These are phyloP conservation scores for Platanthera guangdongensis DNA, from an alignment of 106 monocot genomes.

Conservation along the genomic window DNA sequence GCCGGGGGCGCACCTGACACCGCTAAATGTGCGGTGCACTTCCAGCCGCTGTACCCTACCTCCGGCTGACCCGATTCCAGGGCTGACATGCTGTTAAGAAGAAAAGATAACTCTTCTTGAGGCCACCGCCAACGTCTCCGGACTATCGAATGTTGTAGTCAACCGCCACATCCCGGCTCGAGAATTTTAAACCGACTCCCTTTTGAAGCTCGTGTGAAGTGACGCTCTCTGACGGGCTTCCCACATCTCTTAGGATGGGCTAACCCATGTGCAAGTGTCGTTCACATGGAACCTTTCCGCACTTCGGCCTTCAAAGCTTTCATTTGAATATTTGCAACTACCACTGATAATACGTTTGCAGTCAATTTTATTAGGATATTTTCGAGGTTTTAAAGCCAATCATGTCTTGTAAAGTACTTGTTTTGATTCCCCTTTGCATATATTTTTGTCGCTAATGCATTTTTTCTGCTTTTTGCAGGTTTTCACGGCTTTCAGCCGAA, in stretches of 20 bases:
- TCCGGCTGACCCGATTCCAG: slow-evolving; percentile 15
- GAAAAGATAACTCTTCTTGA: slow-evolving; percentile 29
- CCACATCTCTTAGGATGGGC: slow-evolving; percentile 17
- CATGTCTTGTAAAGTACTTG: too few species aligned
- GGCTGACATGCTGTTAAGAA: slow-evolving; percentile 14
- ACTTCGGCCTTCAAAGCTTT: too few species aligned
- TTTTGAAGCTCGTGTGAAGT: slow-evolving; percentile 15
- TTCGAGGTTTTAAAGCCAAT: too few species aligned
- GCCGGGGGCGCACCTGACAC: slow-evolving; percentile 14
- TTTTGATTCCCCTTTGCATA: too few species aligned
- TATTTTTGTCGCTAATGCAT: too few species aligned
- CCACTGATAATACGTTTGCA: too few species aligned
- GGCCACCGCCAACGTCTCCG: slow-evolving; percentile 13
- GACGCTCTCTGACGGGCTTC: slow-evolving; percentile 17
- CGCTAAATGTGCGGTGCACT: slow-evolving; percentile 13
- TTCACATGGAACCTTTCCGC: too few species aligned
- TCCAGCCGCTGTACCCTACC: slow-evolving; percentile 16
- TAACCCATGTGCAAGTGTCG: too few species aligned
- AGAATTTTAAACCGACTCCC: slow-evolving; percentile 31
- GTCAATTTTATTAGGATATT: too few species aligned
- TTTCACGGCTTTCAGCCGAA: too few species aligned
- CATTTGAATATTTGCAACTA: too few species aligned
- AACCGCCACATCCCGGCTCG: slow-evolving; percentile 17
- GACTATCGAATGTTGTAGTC: slow-evolving; percentile 9
- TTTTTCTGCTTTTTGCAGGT: too few species aligned